Evolutionary conservation across 176 grass and related monocot species (phyloP).

Genomic region (Cenchrus fungigraminus): DNA sequence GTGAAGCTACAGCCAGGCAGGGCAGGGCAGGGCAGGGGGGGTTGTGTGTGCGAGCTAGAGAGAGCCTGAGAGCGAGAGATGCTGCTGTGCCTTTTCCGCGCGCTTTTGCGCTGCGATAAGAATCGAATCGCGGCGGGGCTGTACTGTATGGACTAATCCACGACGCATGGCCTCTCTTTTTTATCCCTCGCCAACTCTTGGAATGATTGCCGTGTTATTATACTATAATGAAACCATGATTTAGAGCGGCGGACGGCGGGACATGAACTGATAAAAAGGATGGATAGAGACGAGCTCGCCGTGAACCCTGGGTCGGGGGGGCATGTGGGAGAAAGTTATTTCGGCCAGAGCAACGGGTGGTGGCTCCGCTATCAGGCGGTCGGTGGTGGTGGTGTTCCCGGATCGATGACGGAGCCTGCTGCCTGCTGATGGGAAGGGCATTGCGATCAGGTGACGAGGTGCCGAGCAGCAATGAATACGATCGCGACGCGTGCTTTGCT

Average conservation of each 20-base stretch:
- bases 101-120: constrained; percentile 30
- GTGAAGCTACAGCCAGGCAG: background rate
- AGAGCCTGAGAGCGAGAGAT: background rate
- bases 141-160: background rate
- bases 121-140: background rate
- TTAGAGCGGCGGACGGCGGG: background rate
- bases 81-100: background rate
- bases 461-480: background rate
- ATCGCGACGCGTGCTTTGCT: background rate
- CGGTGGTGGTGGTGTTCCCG: background rate
- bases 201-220: background rate
- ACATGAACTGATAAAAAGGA: background rate
- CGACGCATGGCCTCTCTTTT: constrained; percentile 15
- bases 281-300: background rate
- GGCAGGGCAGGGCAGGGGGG: too few species aligned
- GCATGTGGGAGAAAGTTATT: constrained; percentile 21
- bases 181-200: background rate
- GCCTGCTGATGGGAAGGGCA: background rate
- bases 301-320: background rate
- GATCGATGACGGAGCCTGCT: too few species aligned
- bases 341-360: constrained; percentile 15
- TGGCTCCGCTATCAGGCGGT: background rate
- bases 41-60: background rate
- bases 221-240: background rate
- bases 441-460: background rate